These are phyloP conservation scores for Penicillium verrucosum DNA, from an alignment of 2,329 filamentous ascomycete genomes.

Conservation along the genomic window DNA sequence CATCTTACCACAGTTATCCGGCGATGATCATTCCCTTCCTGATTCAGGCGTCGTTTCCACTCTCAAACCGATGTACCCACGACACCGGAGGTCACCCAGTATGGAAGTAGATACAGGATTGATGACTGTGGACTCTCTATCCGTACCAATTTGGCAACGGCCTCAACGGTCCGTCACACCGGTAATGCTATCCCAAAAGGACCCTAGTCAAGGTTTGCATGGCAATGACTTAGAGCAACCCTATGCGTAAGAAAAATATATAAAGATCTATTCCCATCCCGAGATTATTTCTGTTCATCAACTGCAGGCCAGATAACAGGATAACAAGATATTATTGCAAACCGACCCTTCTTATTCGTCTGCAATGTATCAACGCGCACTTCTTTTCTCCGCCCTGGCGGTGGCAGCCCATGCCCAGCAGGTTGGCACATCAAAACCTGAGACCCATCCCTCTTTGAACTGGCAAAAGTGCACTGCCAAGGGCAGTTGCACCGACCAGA, in stretches of 20 bases:
- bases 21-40: conserved; percentile 20
- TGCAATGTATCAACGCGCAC: conserved; percentile 30
- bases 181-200: conserved; percentile 8
- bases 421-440: conserved; percentile 28
- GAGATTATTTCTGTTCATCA: conserved; percentile 13
- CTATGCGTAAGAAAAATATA: conserved; percentile 14
- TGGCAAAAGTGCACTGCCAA: conserved; percentile 54
- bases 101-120: conserved; percentile 10
- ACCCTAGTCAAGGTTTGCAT: conserved; percentile 2
- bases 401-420: conserved; percentile 30
- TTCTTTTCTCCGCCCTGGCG: conserved; percentile 31
- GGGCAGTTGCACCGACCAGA: conserved; percentile 52
- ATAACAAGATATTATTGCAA: background rate
- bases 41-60: conserved; percentile 13
- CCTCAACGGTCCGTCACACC: conserved; percentile 13
- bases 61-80: conserved; percentile 11
- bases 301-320: conserved; percentile 27
- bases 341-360: conserved; percentile 7
- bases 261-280: conserved; percentile 13
- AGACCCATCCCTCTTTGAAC: conserved; percentile 51
- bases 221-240: background rate
- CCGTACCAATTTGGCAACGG: conserved; percentile 19
- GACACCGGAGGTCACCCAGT: conserved; percentile 12
- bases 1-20: background rate
- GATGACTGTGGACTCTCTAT: conserved; percentile 6